Conservation (phyloP, 495 filamentous ascomycete genomes). For the Paragyromitra xinjiangensis region DNA sequence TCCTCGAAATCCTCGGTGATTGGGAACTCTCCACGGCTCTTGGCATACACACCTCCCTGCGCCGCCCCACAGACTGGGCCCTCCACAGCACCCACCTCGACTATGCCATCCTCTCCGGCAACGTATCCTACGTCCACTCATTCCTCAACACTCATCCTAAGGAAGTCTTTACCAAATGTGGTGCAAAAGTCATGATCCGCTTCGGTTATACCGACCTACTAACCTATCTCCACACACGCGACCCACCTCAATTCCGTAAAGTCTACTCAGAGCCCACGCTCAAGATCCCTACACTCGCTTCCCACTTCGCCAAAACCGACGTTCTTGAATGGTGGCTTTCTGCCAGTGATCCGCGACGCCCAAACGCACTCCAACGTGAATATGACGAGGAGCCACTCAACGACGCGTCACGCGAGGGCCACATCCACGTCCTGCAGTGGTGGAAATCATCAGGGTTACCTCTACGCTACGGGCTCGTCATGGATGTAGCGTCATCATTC, state of each 20-base stretch:
- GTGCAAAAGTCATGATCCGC: constrained; percentile 88
- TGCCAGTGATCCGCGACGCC: constrained; percentile 27
- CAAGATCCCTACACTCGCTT: constrained; percentile 59
- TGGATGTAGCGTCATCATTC: constrained; percentile 84
- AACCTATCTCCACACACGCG: constrained; percentile 77
- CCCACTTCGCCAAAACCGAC: constrained; percentile 82
- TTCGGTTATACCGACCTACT: constrained; percentile 83
- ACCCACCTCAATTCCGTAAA: constrained; percentile 80
- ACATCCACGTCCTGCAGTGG: constrained; percentile 87
- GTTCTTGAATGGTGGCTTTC: constrained; percentile 85
- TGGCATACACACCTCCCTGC: constrained; percentile 77
- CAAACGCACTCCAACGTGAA: constrained; percentile 64
- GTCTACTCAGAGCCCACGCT: constrained; percentile 67
- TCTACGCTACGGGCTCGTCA: constrained; percentile 82
- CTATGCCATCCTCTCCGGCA: constrained; percentile 78
- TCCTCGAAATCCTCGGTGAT: constrained; percentile 82
- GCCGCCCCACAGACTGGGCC: constrained; percentile 77
- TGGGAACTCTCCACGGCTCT: constrained; percentile 88
- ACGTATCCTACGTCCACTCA: constrained; percentile 67
- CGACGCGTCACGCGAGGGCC: constrained; percentile 82
- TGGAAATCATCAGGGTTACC: constrained; percentile 81
- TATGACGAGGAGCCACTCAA: constrained; percentile 83
- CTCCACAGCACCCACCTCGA: constrained; percentile 69
- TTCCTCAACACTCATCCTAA: constrained; percentile 63
- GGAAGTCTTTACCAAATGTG: constrained; percentile 77